Percentiles rank a stretch among this genome's conserved stretches.
Evolutionary conservation across 1,284 basidiomycete genomes (phyloP).

Genomic region (Microbotryum violaceum): DNA sequence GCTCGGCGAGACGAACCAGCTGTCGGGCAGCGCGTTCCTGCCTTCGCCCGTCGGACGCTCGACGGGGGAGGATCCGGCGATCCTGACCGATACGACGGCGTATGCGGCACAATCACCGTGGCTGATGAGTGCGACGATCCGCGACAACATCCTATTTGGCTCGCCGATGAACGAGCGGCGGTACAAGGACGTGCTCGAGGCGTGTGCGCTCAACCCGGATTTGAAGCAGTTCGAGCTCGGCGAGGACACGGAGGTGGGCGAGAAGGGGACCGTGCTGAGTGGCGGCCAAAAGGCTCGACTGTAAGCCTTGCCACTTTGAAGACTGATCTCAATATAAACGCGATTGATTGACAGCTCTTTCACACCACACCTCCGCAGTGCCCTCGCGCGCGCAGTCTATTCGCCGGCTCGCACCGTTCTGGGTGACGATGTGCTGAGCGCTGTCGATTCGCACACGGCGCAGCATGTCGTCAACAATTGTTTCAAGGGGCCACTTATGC

Average conservation of each 20-base stretch:
- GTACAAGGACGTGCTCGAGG: conserved; percentile 65
- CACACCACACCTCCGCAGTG: background rate
- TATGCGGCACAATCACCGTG: conserved; percentile 84
- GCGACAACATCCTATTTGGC: conserved; percentile 74
- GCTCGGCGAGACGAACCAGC: conserved; percentile 52
- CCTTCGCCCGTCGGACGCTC: conserved; percentile 46
- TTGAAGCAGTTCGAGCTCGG: conserved; percentile 68
- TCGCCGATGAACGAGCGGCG: conserved; percentile 56
- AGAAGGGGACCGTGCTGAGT: conserved; percentile 58
- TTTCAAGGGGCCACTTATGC: conserved; percentile 55
- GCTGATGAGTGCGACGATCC: conserved; percentile 67
- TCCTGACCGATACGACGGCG: conserved; percentile 64
- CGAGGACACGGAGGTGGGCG: conserved; percentile 63
- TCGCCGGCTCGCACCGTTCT: conserved; percentile 41
- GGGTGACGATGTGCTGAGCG: conserved; percentile 44
- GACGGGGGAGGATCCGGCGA: conserved; percentile 46
- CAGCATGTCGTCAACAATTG: conserved; percentile 30
- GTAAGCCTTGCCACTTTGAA: background rate
- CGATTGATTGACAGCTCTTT: too few species aligned
- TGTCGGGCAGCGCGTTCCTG: conserved; percentile 48
- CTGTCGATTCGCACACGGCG: conserved; percentile 44
- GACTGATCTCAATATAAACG: too few species aligned
- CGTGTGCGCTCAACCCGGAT: conserved; percentile 69
- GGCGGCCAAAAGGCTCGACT: conserved; percentile 62
- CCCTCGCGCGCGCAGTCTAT: conserved; percentile 42